Conservation (phyloP, 1,284 basidiomycete genomes). For the Vanrija pseudolonga region DNA sequence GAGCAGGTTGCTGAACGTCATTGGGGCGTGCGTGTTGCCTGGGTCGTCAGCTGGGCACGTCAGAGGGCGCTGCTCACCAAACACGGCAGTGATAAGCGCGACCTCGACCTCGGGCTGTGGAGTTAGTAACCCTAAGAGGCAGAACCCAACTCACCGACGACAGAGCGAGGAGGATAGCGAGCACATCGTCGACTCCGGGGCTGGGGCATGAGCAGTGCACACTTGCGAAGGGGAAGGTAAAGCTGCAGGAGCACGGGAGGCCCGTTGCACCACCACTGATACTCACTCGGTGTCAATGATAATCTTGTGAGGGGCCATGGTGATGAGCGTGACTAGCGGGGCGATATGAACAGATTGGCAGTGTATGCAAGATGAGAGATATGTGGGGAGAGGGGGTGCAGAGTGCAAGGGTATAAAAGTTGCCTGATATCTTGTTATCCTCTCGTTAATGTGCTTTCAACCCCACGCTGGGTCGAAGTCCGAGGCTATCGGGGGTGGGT, state of each 20-base stretch:
- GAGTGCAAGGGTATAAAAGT: no score
- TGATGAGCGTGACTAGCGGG: background rate
- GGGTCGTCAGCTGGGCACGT: background rate
- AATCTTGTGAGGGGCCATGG: slow-evolving; percentile 36
- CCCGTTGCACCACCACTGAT: no score
- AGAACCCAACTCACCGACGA: slow-evolving; percentile 26
- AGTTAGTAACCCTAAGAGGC: slow-evolving; percentile 35
- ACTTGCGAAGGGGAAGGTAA: background rate
- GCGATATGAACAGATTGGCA: no score
- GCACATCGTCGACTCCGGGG: slow-evolving; percentile 78
- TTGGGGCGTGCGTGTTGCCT: slow-evolving; percentile 66
- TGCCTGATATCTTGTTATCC: no score
- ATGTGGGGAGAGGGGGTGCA: background rate
- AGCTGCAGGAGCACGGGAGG: background rate
- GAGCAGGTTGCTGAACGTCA: slow-evolving; percentile 61
- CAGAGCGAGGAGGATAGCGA: slow-evolving; percentile 59
- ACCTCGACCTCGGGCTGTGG: slow-evolving; percentile 60
- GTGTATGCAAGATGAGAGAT: no score
- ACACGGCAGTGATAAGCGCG: slow-evolving; percentile 66
- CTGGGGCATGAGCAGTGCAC: slow-evolving; percentile 10
- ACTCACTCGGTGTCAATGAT: slow-evolving; percentile 47
- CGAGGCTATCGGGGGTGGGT: no score
- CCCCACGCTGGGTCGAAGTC: no score
- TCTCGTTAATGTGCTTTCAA: no score
- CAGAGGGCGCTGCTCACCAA: slow-evolving; percentile 55